Base-by-base conservation (phyloP, 129 eudicot genomes). In the Centaurea solstitialis region DNA sequence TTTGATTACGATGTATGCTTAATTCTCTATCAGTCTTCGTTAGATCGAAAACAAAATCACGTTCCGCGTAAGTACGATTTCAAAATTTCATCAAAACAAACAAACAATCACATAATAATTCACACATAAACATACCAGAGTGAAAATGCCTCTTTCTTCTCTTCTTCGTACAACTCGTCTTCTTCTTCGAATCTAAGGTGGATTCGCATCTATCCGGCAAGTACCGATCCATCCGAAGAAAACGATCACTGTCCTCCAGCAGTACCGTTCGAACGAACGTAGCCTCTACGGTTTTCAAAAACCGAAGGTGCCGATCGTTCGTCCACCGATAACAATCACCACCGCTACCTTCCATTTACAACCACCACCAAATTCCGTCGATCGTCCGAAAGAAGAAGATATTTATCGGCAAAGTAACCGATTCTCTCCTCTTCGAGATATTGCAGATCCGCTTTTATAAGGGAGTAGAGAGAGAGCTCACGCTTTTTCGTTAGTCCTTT, bases 161-260 rank as follows among this genome's bases (percentile, higher is more conserved):
- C 33, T 81, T 76, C 30, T 23, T n/a, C n/a, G n/a, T n/a, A 30
- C 68, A 17, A 66, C 20, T 24, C 73, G 22, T 37, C 17, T 26
- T 26, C n/a, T n/a, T n/a, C 30, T 71, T 64, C 70, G 74, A 40
- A 59, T 86, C 87, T 17, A 57, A 57, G 64, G 87, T 86, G 3
- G 90, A 86, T 4, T 81, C 92, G 30, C 79, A 81, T 39, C 85
- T 28, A 70, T 89, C 93, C 22, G 93, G 93, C 72, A 89, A 11
- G 62, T 72, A 18, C 45, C 90, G 88, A 30, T 89, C 93, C 21
- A 79, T 69, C 26, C 37, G 84, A 50, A 72, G 83, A 73, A 30
- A 6, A 67, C 72, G 41, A 13, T 5, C 53, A 18, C 72, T 41
- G 41, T 65, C 77, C 30, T 45, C 84, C 1, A 88, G 41, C 84